phyloP scores from a whole-genome alignment of 1,284 basidiomycete genomes.

The Xerocomus amazonicus region DNA sequence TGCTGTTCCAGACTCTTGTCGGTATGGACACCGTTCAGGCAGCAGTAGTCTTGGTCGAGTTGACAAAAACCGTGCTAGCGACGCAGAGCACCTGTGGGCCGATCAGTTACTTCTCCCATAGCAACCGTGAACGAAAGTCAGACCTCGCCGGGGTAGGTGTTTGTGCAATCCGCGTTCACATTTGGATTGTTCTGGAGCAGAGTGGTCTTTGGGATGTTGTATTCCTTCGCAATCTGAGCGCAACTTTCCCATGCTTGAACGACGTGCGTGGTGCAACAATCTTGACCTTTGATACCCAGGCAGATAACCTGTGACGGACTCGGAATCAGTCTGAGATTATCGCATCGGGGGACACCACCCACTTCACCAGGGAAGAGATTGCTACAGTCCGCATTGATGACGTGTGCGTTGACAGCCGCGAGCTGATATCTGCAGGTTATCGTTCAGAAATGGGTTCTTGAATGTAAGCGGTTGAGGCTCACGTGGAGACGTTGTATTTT shows the following conservation, averaged over 20 bases:
- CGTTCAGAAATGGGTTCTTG: neutral
- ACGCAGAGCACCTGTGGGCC: slow-evolving; percentile 26
- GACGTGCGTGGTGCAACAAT: slow-evolving; percentile 41
- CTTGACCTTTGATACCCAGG: slow-evolving; percentile 41
- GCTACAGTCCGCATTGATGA: slow-evolving; percentile 35
- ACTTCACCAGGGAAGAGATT: slow-evolving; percentile 36
- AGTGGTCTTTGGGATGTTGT: slow-evolving; percentile 38
- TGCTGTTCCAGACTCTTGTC: neutral
- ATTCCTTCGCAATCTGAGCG: slow-evolving; percentile 32
- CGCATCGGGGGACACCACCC: neutral
- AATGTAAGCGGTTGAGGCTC: slow-evolving; percentile 8
- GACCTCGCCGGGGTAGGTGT: slow-evolving; percentile 45
- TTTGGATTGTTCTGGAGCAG: slow-evolving; percentile 55
- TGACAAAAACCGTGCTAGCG: slow-evolving; percentile 23
- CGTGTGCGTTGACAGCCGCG: slow-evolving; percentile 40
- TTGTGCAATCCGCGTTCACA: slow-evolving; percentile 43
- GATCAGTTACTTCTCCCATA: slow-evolving; percentile 3
- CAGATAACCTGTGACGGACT: slow-evolving; percentile 34
- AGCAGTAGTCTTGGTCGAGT: slow-evolving; percentile 5
- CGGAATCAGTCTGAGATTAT: neutral
- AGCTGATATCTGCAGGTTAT: neutral
- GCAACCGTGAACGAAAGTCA: neutral
- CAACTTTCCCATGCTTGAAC: slow-evolving; percentile 43
- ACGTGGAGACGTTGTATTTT: slow-evolving; percentile 43
- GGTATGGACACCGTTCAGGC: slow-evolving; percentile 5